These are phyloP conservation scores for Gryganskiella cystojenkinii DNA, from an alignment of 192 early-diverging fungal species.

Conservation along the genomic window DNA sequence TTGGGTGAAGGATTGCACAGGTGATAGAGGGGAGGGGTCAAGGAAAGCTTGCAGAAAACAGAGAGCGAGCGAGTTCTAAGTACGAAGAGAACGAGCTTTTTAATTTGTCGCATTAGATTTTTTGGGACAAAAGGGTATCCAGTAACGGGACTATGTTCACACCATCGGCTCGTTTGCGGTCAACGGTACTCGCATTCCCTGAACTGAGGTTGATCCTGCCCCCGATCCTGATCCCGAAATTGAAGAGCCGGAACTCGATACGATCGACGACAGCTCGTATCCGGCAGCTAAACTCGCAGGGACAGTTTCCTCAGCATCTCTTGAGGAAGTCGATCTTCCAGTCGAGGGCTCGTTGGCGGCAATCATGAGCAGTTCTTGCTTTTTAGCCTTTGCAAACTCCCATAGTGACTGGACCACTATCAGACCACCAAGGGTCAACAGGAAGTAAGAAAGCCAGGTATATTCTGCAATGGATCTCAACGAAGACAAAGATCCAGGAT, in stretches of 20 bases:
- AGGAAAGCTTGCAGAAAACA: too few species aligned
- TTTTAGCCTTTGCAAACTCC: slow-evolving; percentile 79
- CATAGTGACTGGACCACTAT: slow-evolving; percentile 78
- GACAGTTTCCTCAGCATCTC: slow-evolving; percentile 12
- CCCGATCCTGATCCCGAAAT: not conserved
- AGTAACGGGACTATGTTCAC: too few species aligned
- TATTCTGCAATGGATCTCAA: slow-evolving; percentile 22
- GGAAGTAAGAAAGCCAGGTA: slow-evolving; percentile 62
- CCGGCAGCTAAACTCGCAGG: slow-evolving; percentile 11
- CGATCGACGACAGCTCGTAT: not conserved
- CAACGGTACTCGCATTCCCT: not conserved
- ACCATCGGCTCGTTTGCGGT: not conserved
- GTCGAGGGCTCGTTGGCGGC: not conserved
- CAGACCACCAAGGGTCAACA: slow-evolving; percentile 81
- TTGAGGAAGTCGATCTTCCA: slow-evolving; percentile 4
- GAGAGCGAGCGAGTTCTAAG: too few species aligned
- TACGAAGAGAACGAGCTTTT: too few species aligned
- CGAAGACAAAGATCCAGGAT: not conserved
- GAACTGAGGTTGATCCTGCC: not conserved
- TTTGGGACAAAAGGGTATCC: too few species aligned
- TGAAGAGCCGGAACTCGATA: not conserved
- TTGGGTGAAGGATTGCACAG: too few species aligned
- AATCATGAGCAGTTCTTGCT: slow-evolving; percentile 75
- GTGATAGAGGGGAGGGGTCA: too few species aligned
- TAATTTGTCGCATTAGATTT: too few species aligned